A percentile compares a stretch with the other conserved stretches of the same genome.
phyloP scores from a whole-genome alignment of 192 early-diverging fungal species.

The Phlyctochytrium planicorne region DNA sequence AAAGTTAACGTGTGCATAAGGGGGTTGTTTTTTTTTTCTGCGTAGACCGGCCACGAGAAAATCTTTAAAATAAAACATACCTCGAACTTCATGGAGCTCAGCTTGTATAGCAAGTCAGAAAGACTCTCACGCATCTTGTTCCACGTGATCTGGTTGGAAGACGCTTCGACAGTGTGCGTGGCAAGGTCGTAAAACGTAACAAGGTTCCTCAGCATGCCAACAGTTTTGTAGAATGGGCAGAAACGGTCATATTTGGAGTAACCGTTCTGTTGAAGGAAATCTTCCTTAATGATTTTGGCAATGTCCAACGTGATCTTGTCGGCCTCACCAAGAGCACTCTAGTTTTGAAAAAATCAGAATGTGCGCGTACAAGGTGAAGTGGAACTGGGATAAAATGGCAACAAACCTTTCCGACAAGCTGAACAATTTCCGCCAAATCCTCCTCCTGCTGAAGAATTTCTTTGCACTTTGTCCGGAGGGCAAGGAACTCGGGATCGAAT shows the following conservation, averaged over 20 bases:
- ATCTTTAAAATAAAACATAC: slow-evolving; percentile 27
- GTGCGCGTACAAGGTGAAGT: not conserved
- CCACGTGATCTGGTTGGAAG: slow-evolving; percentile 89
- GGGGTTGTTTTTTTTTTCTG: too few relatives aligned
- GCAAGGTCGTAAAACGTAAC: slow-evolving; percentile 95
- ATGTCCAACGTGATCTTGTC: slow-evolving; percentile 99
- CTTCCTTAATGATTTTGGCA: slow-evolving; percentile 98
- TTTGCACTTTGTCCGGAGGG: slow-evolving; percentile 89
- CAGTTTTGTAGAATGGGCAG: slow-evolving; percentile 99
- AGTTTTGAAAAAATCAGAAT: not conserved
- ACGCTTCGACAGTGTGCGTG: slow-evolving; percentile 91
- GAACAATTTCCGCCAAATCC: slow-evolving; percentile 98
- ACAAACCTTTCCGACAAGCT: slow-evolving; percentile 93
- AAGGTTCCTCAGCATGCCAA: slow-evolving; percentile 98
- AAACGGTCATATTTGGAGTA: slow-evolving; percentile 98
- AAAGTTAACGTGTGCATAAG: slow-evolving; percentile 9
- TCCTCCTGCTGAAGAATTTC: slow-evolving; percentile 99
- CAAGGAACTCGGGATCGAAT: slow-evolving; percentile 90
- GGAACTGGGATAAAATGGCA: too few relatives aligned
- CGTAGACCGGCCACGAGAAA: slow-evolving; percentile 8
- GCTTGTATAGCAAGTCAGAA: slow-evolving; percentile 91
- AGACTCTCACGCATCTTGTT: slow-evolving; percentile 90
- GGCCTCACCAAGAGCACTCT: slow-evolving; percentile 80
- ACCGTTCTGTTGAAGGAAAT: slow-evolving; percentile 99
- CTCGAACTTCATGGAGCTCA: slow-evolving; percentile 99